Base-by-base conservation (phyloP, 257 asterid genomes). In the Gentiana straminea region DNA sequence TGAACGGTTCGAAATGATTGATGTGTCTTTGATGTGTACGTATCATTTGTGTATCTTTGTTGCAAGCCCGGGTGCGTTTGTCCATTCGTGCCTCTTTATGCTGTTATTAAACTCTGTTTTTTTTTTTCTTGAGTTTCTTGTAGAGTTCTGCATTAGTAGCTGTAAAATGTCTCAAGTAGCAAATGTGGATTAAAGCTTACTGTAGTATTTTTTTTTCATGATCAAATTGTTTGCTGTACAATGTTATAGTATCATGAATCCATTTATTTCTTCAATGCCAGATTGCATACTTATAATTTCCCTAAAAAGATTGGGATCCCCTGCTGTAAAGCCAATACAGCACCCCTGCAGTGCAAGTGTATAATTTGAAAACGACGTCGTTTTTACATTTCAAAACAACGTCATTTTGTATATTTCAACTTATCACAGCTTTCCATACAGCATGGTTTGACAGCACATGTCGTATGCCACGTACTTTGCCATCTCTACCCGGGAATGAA, bases 111-210 rank as follows among this genome's bases (percentile, higher is more conserved):
- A 65, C 67, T 77, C 57, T 64, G 44, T 3, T 77, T 62, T 64
- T 45, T 63, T 54, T 44, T 62, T 55, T 64, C n/a, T 52, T 61
- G 67, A 68, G 74, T 63, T 68, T 77, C 61, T 52, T 77, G 84
- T 79, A 77, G 90, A 79, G 76, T 75, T 70, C 64, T 70, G 58
- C 62, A 71, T 70, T 65, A 79, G 68, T 64, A 65, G 65, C 45
- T 86, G 84, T 79, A 71, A 73, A 62, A 63, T 74, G 72, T 77
- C 64, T 77, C 62, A 67, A 78, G 69, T 76, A 67, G 75, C 74
- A 53, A 60, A 62, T 66, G 71, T 69, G 83, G 71, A 74, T 75
- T 63, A 71, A 70, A 71, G 72, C 78, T 67, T 76, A 68, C 69
- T 60, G 57, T 64, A 54, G 61, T 65, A 70, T 3, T 65, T 63